These are phyloP conservation scores for Calonectria hongkongensis DNA, from an alignment of 2,329 filamentous ascomycete species.

Conservation along the genomic window DNA sequence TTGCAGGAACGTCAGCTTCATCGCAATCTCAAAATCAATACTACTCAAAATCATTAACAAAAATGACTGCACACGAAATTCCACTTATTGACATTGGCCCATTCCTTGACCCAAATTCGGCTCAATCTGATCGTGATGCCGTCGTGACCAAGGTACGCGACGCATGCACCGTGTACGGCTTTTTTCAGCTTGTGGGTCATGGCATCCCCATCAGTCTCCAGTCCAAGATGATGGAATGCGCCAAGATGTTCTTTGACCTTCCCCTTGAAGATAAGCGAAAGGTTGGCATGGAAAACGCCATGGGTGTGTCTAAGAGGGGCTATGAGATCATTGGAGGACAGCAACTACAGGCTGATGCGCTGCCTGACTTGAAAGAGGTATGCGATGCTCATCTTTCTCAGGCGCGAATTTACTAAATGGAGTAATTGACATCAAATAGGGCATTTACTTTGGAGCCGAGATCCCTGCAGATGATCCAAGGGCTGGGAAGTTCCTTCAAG, in stretches of 20 bases:
- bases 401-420: too few relatives aligned
- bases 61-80: not conserved
- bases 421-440: not conserved
- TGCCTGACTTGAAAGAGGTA: conserved; percentile 2
- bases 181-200: conserved; percentile 7
- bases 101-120: conserved; percentile 8
- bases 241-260: conserved; percentile 9
- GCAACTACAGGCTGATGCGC: not conserved
- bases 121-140: not conserved
- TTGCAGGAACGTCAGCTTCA: not conserved
- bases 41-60: too few relatives aligned
- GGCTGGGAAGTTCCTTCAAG: not conserved
- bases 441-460: conserved; percentile 4
- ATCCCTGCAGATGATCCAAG: not conserved
- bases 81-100: conserved; percentile 2
- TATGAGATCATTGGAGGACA: conserved; percentile 5
- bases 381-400: not conserved
- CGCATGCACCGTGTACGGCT: not conserved
- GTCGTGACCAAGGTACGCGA: conserved; percentile 1
- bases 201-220: conserved; percentile 5
- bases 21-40: not conserved
- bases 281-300: not conserved
- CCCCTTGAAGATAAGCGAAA: not conserved
- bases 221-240: not conserved
- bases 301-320: conserved; percentile 1